These are phyloP conservation scores for Aotearoamyces nothofagi DNA, from an alignment of 2,329 filamentous ascomycete genomes.

Conservation along the genomic window DNA sequence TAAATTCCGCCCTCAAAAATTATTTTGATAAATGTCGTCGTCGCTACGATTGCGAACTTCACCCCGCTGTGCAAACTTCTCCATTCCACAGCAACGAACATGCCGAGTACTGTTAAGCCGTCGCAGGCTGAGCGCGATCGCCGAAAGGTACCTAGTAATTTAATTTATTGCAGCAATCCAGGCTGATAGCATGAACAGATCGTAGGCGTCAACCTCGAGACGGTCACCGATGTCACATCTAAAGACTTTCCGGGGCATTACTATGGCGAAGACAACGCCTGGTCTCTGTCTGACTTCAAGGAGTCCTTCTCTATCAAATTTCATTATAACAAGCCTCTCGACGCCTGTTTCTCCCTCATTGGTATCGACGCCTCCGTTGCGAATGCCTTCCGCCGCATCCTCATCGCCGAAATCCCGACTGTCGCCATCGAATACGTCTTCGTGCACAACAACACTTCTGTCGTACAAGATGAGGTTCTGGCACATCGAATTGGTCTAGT, in stretches of 20 bases:
- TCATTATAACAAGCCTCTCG: constrained; percentile 64
- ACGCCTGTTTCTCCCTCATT: constrained; percentile 80
- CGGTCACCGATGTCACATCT: constrained; percentile 74
- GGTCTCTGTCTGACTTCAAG: constrained; percentile 60
- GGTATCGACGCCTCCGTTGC: constrained; percentile 86
- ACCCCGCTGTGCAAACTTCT: too few species aligned
- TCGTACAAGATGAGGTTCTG: constrained; percentile 95
- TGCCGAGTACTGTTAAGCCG: constrained; percentile 18
- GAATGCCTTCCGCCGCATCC: constrained; percentile 93
- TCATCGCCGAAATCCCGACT: constrained; percentile 87
- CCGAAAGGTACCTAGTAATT: constrained; percentile 39
- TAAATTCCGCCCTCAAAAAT: too few species aligned
- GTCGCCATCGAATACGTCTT: constrained; percentile 90
- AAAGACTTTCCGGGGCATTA: constrained; percentile 88
- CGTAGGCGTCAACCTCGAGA: constrained; percentile 78
- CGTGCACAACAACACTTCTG: constrained; percentile 90
- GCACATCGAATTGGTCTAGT: constrained; percentile 81
- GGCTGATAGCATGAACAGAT: constrained; percentile 33
- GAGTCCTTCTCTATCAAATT: constrained; percentile 61
- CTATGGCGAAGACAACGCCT: constrained; percentile 73
- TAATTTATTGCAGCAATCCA: too few species aligned
- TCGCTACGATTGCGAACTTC: too few species aligned
- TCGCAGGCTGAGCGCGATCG: constrained; percentile 41
- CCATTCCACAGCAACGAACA: too few species aligned
- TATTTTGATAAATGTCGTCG: constrained; percentile 1